Evolutionary conservation across 768 basidiomycete species (phyloP), one percentile per base, ranked within the genome.

Genomic region (Daedaleopsis sinensis): DNA sequence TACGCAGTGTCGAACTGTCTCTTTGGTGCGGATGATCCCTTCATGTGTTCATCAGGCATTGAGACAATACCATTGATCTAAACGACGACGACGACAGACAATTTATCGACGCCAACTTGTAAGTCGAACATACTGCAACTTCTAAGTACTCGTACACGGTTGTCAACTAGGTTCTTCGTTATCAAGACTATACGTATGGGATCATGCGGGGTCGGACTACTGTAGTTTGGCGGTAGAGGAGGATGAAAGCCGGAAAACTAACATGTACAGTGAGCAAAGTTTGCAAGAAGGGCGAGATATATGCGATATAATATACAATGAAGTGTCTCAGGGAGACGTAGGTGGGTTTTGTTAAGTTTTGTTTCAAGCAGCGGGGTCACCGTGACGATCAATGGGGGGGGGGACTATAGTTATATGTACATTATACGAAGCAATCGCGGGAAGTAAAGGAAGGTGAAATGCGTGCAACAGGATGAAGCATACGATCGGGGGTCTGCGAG

Each of bases 1-100:
- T 32, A n/a, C n/a, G n/a, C 79, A 81, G 77, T 78, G 73, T 80
- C 78, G 79, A 80, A 81, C 78, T 79, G 78, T 77, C 27, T 32
- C 27, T 7, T 32, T 32, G 27, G 7, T 32, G 27, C 27, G 4
- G 27, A 32, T 32, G 27, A 32, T 32, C 3, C 27, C 27, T 32
- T 32, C 4, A 32, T 32, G 27, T 32, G 27, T 32, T 32, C 27
- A 32, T 7, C 7, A 7, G 7, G 27, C 21, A 46, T n/a, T n/a
- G n/a, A n/a, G n/a, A n/a, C n/a, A n/a, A n/a, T 46, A 46, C 44
- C 44, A 18, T 46, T 46, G 18, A 18, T 46, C 44, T 21, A 46
- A 46, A 10, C 44, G 18, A 21, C 44, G 21, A 46, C 21, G 44
- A 46, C 3, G 16, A 3, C 9, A 46, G 8, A 46, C 1, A 21